Base-by-base conservation (phyloP, 768 basidiomycete genomes). In the Cyclocybe cylindracea region DNA sequence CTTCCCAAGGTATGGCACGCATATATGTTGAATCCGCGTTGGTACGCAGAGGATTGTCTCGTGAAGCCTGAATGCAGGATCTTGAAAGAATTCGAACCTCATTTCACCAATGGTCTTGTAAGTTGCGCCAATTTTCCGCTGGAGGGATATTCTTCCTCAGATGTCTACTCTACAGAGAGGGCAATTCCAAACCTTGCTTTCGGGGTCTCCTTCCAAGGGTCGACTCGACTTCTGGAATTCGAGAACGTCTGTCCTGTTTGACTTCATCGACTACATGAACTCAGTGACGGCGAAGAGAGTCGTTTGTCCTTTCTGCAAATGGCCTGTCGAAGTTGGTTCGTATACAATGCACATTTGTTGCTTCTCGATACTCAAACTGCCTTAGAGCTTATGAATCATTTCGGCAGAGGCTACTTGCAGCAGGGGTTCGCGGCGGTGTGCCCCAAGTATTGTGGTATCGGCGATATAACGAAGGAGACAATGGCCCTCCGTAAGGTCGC, bases 341-440 rank as follows among this genome's bases (percentile, higher is more conserved):
- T 16, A 41, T 16, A 4, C 24, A 29, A 4, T 10, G 10, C 10
- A 29, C 10, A 39, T 37, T 31, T 34, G 10, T 14, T 33, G 24
- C 7, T 42, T 16, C 16, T 13, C 7, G 75, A 37, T 61, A 9
- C 18, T 43, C 16, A 35, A 29, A 38, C 35, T 9, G 13, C 37
- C 45, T 34, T 3, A 83, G 82, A 72, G 1, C 75, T 76, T 35
- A 54, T 77, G 48, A 75, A 65, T 4, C 60, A 58, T 5, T 53
- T 61, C 0, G 78, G 75, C 1, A 74, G 71, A 0, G 83, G 83
- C 0, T 84, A 82, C 46, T 60, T 77, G 0, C 80, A 83, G 52
- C 62, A 64, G 16, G 62, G 60, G 0, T 84, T 84, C 50, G 58
- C 33, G 4, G 44, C 56, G 1, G 18, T 31, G 37, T 84, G 83